Percentiles rank a stretch among this genome's conserved stretches.
Evolutionary conservation across 208 protist genomes (phyloP).

Genomic region (Leishmania arabica): DNA sequence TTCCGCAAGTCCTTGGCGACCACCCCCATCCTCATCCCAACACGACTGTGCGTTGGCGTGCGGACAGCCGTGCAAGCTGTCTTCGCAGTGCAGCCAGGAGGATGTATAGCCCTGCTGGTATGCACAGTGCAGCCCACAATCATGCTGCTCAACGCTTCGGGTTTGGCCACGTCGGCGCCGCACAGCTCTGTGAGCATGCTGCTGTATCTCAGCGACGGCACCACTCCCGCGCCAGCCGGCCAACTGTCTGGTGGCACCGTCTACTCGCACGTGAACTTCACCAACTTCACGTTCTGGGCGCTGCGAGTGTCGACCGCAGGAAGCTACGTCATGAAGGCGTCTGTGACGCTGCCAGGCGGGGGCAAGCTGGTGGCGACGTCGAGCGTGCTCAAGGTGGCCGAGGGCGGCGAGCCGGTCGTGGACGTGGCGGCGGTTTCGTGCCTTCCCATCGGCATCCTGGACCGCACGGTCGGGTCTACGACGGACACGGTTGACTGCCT

Average conservation of each 20-base stretch:
- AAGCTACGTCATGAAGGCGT: constrained; percentile 61
- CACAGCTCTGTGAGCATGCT: constrained; percentile 49
- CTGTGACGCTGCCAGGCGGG: constrained; percentile 56
- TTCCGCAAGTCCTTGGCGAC: constrained; percentile 28
- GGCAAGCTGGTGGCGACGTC: constrained; percentile 43
- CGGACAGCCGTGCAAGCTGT: constrained; percentile 44
- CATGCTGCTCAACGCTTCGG: constrained; percentile 43
- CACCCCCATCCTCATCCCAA: constrained; percentile 38
- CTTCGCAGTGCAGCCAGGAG: constrained; percentile 55
- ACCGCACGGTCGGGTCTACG: constrained; percentile 13
- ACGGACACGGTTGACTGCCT: constrained; percentile 38
- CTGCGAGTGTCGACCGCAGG: constrained; percentile 52
- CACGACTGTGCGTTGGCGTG: constrained; percentile 35
- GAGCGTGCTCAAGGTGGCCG: constrained; percentile 41
- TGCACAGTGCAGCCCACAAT: constrained; percentile 73
- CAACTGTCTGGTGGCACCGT: constrained; percentile 41
- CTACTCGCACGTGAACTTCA: constrained; percentile 44
- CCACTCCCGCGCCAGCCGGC: constrained; percentile 24
- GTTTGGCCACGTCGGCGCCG: constrained; percentile 36
- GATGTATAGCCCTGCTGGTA: constrained; percentile 39
- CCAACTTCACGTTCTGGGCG: constrained; percentile 63
- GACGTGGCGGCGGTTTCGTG: constrained; percentile 52
- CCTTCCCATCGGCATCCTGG: constrained; percentile 54
- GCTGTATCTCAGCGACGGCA: constrained; percentile 45
- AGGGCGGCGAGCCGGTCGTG: constrained; percentile 7